A percentile compares a stretch with the other conserved stretches of the same genome.
These are phyloP conservation scores for Cerrena zonata DNA, from an alignment of 1,284 basidiomycete species.

Conservation along the genomic window DNA sequence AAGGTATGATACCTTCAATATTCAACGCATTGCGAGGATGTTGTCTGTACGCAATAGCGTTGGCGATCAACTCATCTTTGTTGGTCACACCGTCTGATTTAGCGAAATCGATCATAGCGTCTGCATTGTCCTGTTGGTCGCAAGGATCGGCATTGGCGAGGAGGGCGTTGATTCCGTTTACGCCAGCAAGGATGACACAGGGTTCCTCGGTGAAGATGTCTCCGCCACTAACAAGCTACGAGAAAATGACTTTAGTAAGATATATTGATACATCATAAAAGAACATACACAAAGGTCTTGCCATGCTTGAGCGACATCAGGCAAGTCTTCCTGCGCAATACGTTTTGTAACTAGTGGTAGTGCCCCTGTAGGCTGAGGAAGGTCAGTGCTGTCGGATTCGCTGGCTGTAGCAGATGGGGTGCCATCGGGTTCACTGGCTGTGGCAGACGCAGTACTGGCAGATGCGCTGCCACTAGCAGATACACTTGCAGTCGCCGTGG, in stretches of 20 bases:
- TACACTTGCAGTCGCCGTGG: slow-evolving; percentile 2
- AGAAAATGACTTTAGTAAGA: not conserved
- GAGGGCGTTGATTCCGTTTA: slow-evolving; percentile 36
- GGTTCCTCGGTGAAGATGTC: slow-evolving; percentile 35
- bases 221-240: slow-evolving; percentile 29
- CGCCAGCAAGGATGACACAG: slow-evolving; percentile 37
- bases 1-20: slow-evolving; percentile 34
- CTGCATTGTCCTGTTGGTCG: slow-evolving; percentile 42
- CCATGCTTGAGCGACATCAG: slow-evolving; percentile 25
- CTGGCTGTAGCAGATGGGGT: slow-evolving; percentile 6
- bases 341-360: slow-evolving; percentile 12
- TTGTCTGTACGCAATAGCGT: slow-evolving; percentile 36
- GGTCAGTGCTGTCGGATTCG: not conserved
- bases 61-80: slow-evolving; percentile 34
- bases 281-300: slow-evolving; percentile 25
- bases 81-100: slow-evolving; percentile 38
- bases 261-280: not conserved
- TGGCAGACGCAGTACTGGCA: not conserved
- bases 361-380: not conserved
- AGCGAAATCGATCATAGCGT: slow-evolving; percentile 44
- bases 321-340: slow-evolving; percentile 24
- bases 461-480: not conserved
- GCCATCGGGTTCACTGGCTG: too few relatives aligned
- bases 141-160: slow-evolving; percentile 40
- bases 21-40: slow-evolving; percentile 38